phyloP scores from a whole-genome alignment of 2,329 filamentous ascomycete species.

The Epichloe glyceriae region DNA sequence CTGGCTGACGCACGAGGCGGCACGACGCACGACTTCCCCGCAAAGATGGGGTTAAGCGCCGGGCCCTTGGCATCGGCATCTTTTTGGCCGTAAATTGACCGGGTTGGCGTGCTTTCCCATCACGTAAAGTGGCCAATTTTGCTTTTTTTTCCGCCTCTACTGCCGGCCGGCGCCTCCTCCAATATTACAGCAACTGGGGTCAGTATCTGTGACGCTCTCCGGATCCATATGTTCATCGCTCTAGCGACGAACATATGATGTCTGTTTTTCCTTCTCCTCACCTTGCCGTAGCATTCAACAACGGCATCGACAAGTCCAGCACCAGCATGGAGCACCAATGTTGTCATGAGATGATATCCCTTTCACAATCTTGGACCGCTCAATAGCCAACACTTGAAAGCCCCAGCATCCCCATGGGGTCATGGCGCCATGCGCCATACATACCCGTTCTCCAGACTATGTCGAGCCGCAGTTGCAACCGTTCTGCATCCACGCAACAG shows the following conservation, averaged over 20 bases:
- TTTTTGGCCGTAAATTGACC: not conserved
- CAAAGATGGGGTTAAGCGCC: conserved; percentile 2
- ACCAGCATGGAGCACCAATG: too few species aligned
- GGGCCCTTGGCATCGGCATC: not conserved
- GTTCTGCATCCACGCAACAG: not conserved
- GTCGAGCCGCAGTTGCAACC: not conserved
- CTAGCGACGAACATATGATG: too few species aligned
- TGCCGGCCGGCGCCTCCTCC: not conserved
- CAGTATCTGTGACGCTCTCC: too few species aligned
- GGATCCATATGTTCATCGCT: too few species aligned
- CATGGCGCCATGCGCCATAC: not conserved
- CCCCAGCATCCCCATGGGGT: conserved; percentile 8
- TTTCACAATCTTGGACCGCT: not conserved
- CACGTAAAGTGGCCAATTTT: not conserved
- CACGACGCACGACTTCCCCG: not conserved
- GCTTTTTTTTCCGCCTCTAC: not conserved
- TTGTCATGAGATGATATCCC: not conserved
- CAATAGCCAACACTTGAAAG: conserved; percentile 5
- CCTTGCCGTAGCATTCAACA: too few species aligned
- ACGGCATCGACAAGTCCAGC: too few species aligned
- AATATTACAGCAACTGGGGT: not conserved
- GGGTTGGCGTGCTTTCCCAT: not conserved
- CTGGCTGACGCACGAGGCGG: not conserved
- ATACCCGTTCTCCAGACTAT: not conserved
- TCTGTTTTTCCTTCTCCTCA: too few species aligned